phyloP scores from a whole-genome alignment of 495 filamentous ascomycete species.

The Aspergillus biplanus region DNA sequence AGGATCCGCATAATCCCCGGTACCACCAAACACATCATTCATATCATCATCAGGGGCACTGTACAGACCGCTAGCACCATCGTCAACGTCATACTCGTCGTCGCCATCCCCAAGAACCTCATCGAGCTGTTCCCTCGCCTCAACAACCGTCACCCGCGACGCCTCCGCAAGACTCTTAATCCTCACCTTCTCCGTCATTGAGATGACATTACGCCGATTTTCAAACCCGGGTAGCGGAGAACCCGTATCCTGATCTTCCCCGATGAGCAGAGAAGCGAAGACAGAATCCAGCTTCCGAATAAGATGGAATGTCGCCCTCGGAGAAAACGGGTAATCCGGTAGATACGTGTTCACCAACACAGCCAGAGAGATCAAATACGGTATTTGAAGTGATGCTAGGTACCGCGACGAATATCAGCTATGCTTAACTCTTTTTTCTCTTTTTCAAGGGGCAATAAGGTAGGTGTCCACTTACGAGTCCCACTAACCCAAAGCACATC shows the following conservation, averaged over 20 bases:
- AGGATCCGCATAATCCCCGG: constrained; percentile 18
- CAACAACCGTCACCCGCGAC: constrained; percentile 66
- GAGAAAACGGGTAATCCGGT: constrained; percentile 66
- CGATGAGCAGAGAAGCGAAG: constrained; percentile 72
- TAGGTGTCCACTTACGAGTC: constrained; percentile 63
- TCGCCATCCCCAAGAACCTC: constrained; percentile 40
- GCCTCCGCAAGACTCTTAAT: constrained; percentile 76
- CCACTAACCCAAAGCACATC: constrained; percentile 83
- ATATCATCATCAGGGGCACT: constrained; percentile 24
- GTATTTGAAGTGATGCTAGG: constrained; percentile 78
- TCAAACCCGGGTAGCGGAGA: constrained; percentile 69
- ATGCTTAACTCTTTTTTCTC: no score
- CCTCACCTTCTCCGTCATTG: constrained; percentile 77
- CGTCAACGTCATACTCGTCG: constrained; percentile 41
- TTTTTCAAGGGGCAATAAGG: neutral
- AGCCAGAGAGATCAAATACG: constrained; percentile 78
- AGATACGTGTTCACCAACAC: constrained; percentile 68
- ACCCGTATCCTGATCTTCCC: constrained; percentile 66
- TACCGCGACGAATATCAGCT: neutral
- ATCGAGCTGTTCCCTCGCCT: constrained; percentile 43
- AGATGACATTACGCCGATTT: constrained; percentile 46
- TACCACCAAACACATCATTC: constrained; percentile 33
- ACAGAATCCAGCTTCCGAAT: constrained; percentile 78
- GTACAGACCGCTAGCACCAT: constrained; percentile 27
- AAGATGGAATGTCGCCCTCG: constrained; percentile 63